These are phyloP conservation scores for Penicilliopsis zonata DNA, from an alignment of 495 filamentous ascomycete species.

Conservation along the genomic window DNA sequence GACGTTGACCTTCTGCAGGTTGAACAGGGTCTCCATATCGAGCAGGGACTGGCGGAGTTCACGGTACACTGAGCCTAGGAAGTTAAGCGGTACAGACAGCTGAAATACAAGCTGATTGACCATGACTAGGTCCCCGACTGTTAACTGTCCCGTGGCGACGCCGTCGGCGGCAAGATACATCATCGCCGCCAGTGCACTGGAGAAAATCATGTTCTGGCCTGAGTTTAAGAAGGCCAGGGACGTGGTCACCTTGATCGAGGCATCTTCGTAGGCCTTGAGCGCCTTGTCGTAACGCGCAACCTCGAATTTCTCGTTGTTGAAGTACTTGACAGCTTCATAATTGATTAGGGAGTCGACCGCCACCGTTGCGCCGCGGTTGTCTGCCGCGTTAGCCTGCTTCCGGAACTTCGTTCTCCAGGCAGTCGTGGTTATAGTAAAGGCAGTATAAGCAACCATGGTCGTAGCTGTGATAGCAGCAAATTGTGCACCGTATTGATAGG, in stretches of 20 bases:
- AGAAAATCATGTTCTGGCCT: slow-evolving; percentile 99
- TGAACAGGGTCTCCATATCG: slow-evolving; percentile 98
- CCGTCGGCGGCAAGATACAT: slow-evolving; percentile 93
- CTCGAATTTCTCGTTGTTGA: slow-evolving; percentile 96
- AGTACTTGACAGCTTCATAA: slow-evolving; percentile 98
- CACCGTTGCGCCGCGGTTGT: slow-evolving; percentile 89
- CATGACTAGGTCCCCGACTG: slow-evolving; percentile 95
- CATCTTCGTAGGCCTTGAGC: slow-evolving; percentile 75
- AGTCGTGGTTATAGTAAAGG: slow-evolving; percentile 90
- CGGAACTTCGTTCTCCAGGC: slow-evolving; percentile 96
- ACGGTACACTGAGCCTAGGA: slow-evolving; percentile 89
- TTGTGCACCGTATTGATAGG: slow-evolving; percentile 83
- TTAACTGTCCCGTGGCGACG: slow-evolving; percentile 66
- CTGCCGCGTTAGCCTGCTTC: slow-evolving; percentile 86
- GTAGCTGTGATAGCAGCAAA: slow-evolving; percentile 84
- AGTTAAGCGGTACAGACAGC: slow-evolving; percentile 90
- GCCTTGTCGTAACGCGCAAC: slow-evolving; percentile 83
- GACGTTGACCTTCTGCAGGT: slow-evolving; percentile 95
- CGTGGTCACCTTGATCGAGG: slow-evolving; percentile 91
- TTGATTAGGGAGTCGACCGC: slow-evolving; percentile 96
- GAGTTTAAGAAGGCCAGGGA: slow-evolving; percentile 86
- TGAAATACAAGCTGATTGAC: slow-evolving; percentile 99
- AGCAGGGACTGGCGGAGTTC: slow-evolving; percentile 88
- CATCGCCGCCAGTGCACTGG: slow-evolving; percentile 87
- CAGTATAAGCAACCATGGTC: slow-evolving; percentile 89